Evolutionary conservation across 2,329 filamentous ascomycete genomes (phyloP).

Genomic region (Cyclaneusma minus): DNA sequence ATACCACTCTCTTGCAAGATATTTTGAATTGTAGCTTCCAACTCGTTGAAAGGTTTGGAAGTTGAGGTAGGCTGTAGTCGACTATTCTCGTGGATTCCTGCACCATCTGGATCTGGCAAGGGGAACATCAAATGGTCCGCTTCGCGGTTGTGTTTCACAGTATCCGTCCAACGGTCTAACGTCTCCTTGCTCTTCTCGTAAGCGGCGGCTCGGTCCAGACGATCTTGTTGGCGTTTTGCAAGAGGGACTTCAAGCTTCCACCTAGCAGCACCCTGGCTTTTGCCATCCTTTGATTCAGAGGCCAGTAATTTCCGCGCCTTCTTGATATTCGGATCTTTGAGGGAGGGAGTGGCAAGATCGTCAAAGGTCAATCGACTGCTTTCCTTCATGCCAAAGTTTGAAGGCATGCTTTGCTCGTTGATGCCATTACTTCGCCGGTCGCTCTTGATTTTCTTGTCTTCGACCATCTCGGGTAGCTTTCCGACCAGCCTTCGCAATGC

Average conservation of each 20-base stretch:
- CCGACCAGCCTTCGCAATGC: conserved; percentile 55
- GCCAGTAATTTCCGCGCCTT: conserved; percentile 64
- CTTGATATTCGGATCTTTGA: conserved; percentile 61
- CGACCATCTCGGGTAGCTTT: conserved; percentile 33
- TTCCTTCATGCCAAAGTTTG: conserved; percentile 38
- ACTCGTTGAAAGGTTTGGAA: conserved; percentile 56
- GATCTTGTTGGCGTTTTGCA: conserved; percentile 73
- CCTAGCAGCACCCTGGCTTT: conserved; percentile 26
- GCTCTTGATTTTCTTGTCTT: conserved; percentile 16
- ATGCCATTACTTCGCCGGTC: conserved; percentile 24
- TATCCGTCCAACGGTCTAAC: conserved; percentile 81
- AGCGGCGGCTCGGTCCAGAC: conserved; percentile 65
- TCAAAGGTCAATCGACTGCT: conserved; percentile 58
- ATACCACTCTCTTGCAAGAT: conserved; percentile 87
- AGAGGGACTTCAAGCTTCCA: conserved; percentile 72
- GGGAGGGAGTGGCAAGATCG: conserved; percentile 55
- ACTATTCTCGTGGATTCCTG: conserved; percentile 40
- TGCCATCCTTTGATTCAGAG: conserved; percentile 45
- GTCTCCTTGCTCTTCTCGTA: conserved; percentile 88
- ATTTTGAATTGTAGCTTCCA: conserved; percentile 72
- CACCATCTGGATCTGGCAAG: conserved; percentile 52
- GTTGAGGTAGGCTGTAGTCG: conserved; percentile 50
- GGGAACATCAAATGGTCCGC: conserved; percentile 87
- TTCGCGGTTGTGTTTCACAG: conserved; percentile 82
- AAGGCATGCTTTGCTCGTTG: conserved; percentile 46